These are phyloP conservation scores for Colletotrichum destructivum DNA, from an alignment of 2,329 filamentous ascomycete species.

Conservation along the genomic window DNA sequence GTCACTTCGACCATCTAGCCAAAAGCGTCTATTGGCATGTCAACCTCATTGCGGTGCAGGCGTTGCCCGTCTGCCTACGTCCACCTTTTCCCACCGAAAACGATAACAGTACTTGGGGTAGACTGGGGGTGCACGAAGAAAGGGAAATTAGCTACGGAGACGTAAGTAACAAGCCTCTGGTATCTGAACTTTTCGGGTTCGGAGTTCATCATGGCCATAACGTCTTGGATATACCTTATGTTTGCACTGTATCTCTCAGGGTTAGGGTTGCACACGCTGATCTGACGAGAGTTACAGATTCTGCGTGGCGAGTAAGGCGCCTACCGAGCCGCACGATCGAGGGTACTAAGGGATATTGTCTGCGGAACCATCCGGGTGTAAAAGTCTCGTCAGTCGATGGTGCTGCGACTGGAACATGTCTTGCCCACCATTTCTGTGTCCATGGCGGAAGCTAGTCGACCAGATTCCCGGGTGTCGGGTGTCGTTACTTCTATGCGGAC, in stretches of 20 bases:
- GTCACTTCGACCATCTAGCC: conserved; percentile 4
- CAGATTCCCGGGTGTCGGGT: conserved; percentile 31
- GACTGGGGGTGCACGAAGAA: not conserved
- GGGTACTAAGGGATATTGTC: not conserved
- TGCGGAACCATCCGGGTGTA: not conserved
- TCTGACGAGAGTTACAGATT: not conserved
- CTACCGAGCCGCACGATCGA: not conserved
- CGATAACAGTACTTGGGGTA: not conserved
- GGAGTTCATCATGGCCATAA: not conserved
- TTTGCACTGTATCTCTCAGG: conserved; percentile 5
- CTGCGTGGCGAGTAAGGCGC: not conserved
- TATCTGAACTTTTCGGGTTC: not conserved
- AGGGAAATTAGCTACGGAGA: not conserved
- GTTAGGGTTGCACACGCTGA: conserved; percentile 27
- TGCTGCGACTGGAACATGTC: conserved; percentile 32
- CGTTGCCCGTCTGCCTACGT: not conserved
- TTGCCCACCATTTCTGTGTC: conserved; percentile 9
- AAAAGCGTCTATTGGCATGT: not conserved
- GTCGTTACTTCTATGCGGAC: conserved; percentile 16
- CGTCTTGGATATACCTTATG: not conserved
- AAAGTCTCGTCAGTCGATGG: not conserved
- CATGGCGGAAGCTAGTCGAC: conserved; percentile 22
- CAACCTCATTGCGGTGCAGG: not conserved
- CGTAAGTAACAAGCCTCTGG: not conserved
- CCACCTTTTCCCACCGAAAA: not conserved